Conservation (phyloP, 2,329 filamentous ascomycete species). For the Fusarium keratoplasticum region DNA sequence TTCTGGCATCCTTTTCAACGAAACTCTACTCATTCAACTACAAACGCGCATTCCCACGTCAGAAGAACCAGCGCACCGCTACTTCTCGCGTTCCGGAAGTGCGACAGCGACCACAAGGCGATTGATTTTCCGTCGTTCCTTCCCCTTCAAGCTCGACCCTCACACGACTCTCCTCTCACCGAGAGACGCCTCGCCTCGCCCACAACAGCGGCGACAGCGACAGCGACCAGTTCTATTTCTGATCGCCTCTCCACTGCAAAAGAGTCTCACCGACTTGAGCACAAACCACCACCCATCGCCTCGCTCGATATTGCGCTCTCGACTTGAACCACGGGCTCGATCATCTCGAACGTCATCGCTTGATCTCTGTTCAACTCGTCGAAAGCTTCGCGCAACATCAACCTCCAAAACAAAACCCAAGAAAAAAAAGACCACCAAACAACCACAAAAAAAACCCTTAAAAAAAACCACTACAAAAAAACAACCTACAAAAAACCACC, state of each 20-base stretch:
- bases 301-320: neutral
- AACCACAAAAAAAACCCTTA: slow-evolving; percentile 7
- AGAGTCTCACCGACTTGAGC: neutral
- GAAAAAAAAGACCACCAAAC: slow-evolving; percentile 2
- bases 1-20: slow-evolving; percentile 14
- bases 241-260: neutral
- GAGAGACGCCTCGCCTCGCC: slow-evolving; percentile 4
- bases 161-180: slow-evolving; percentile 17
- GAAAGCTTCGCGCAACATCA: slow-evolving; percentile 1
- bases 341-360: slow-evolving; percentile 1
- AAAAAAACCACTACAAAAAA: slow-evolving; percentile 9
- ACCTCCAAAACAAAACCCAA: slow-evolving; percentile 11
- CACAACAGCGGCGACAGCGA: neutral
- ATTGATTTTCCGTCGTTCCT: slow-evolving; percentile 11
- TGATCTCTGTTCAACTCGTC: slow-evolving; percentile 4
- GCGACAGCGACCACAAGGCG: neutral
- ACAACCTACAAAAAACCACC: neutral
- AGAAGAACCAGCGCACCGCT: neutral
- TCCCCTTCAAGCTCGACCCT: slow-evolving; percentile 5
- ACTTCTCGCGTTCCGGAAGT: neutral
- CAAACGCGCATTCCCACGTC: slow-evolving; percentile 8
- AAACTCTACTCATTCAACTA: neutral
- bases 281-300: neutral
- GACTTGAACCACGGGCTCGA: neutral
- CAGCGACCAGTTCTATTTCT: neutral